Base-by-base conservation (phyloP, 176 grass and related monocot species). In the Oryza longistaminata region DNA sequence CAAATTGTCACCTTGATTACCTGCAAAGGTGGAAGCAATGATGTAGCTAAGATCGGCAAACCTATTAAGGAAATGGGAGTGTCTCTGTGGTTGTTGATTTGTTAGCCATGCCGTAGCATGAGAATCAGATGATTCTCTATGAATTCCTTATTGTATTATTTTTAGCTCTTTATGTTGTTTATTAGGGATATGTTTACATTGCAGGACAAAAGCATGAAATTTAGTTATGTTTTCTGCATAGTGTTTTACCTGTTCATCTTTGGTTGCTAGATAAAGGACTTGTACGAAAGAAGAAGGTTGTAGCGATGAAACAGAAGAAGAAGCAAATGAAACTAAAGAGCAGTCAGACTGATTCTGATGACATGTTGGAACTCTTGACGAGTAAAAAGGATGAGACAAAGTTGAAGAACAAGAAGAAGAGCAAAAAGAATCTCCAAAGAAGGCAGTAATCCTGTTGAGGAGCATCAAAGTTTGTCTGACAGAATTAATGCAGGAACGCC, bases 291-390 rank as follows among this genome's bases (percentile, higher is more conserved):
- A 82, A 85, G 82, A 88, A 83, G 64, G 85, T 66, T 64, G 13
- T 2, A 81, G 75, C 66, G 65, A n/a, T 86, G 71, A 86, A 83
- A 43, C 81, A 70, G 26, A 75, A 75, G n/a, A n/a, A n/a, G 72
- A 89, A 92, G 73, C 85, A 80, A 39, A 68, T 58, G 15, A 83
- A 90, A 90, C 68, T 89, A 52, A 85, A 71, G 43, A 70, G n/a
- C 25, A 17, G 68, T 43, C 33, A 42, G 70, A 13, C 53, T 45
- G 64, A 42, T 77, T n/a, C 43, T 39, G 70, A 88, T 68, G 16
- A 65, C 85, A 68, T 70, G 82, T 39, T 84, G 35, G 74, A 75
- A 87, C 35, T 82, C 44, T 72, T 71, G 15, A 72, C 73, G 49
- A 70, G 68, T 9, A 81, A 48, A 60, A 81, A 83, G 83, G 81